Evolutionary conservation across 495 filamentous ascomycete species (phyloP).

Genomic region (Geoglossum glabrum): DNA sequence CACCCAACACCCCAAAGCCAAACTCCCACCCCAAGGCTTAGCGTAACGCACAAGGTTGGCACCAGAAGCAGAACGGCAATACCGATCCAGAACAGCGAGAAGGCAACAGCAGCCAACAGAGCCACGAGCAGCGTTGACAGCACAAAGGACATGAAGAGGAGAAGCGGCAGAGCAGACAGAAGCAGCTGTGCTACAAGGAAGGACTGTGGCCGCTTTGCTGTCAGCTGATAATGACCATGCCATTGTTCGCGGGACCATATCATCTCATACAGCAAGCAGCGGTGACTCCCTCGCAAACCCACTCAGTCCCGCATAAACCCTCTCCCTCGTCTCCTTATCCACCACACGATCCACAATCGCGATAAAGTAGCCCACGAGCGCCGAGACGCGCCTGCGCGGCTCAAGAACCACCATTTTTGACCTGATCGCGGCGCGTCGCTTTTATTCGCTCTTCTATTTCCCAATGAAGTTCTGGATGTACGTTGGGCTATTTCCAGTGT

Average conservation of each 20-base stretch:
- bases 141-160: slow-evolving; percentile 34
- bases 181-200: slow-evolving; percentile 35
- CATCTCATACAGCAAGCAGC: slow-evolving; percentile 4
- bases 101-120: slow-evolving; percentile 27
- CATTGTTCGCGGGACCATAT: no score
- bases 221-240: background rate
- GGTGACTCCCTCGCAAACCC: background rate
- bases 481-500: no score
- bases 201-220: slow-evolving; percentile 11
- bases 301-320: background rate
- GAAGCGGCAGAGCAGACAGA: slow-evolving; percentile 35
- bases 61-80: slow-evolving; percentile 41
- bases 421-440: no score
- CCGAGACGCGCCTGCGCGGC: background rate
- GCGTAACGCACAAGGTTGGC: slow-evolving; percentile 40
- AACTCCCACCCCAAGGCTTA: slow-evolving; percentile 29
- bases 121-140: slow-evolving; percentile 29
- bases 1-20: slow-evolving; percentile 40
- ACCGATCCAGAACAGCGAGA: slow-evolving; percentile 40
- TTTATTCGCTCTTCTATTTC: background rate
- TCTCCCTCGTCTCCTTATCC: background rate
- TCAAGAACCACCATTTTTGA: background rate
- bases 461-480: background rate
- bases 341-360: background rate
- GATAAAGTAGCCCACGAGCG: background rate